Conservation (phyloP, 257 asterid genomes). For the Prunella vulgaris region DNA sequence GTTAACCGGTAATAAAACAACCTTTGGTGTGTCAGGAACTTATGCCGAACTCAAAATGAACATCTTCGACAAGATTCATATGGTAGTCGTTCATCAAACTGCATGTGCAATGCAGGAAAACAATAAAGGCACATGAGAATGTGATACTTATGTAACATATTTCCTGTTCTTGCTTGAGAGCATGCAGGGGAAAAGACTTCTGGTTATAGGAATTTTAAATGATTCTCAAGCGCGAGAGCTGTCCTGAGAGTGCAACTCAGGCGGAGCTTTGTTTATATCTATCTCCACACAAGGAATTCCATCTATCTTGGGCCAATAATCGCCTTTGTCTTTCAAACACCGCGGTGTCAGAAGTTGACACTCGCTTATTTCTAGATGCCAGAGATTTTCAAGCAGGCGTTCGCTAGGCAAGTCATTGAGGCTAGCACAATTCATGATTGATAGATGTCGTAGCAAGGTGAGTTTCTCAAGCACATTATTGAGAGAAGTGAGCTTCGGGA, state of each 20-base stretch:
- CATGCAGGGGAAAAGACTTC: neutral
- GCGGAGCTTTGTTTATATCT: slow-evolving; percentile 33
- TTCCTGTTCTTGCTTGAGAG: neutral
- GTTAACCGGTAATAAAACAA: neutral
- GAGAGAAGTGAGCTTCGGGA: slow-evolving; percentile 49
- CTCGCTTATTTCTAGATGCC: slow-evolving; percentile 61
- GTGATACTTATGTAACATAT: neutral
- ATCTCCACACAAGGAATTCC: slow-evolving; percentile 71
- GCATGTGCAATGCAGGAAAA: neutral
- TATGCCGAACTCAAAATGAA: neutral
- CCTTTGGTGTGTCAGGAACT: slow-evolving; percentile 2
- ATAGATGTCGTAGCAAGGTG: slow-evolving; percentile 43
- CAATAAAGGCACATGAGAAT: neutral
- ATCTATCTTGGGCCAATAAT: slow-evolving; percentile 54
- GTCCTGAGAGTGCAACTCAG: slow-evolving; percentile 9
- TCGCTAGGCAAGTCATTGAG: slow-evolving; percentile 45
- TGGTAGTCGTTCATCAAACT: slow-evolving; percentile 1
- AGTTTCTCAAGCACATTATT: slow-evolving; percentile 46
- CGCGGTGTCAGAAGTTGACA: slow-evolving; percentile 38
- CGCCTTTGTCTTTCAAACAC: slow-evolving; percentile 51
- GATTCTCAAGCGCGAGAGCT: neutral
- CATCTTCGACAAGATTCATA: neutral
- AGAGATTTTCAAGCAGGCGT: slow-evolving; percentile 46
- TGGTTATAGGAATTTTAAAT: neutral
- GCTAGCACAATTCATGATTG: slow-evolving; percentile 51